Percentiles rank a stretch among this genome's conserved stretches.
These are phyloP conservation scores for Pontederia crassipes DNA, from an alignment of 176 grass and related monocot genomes.

Conservation along the genomic window DNA sequence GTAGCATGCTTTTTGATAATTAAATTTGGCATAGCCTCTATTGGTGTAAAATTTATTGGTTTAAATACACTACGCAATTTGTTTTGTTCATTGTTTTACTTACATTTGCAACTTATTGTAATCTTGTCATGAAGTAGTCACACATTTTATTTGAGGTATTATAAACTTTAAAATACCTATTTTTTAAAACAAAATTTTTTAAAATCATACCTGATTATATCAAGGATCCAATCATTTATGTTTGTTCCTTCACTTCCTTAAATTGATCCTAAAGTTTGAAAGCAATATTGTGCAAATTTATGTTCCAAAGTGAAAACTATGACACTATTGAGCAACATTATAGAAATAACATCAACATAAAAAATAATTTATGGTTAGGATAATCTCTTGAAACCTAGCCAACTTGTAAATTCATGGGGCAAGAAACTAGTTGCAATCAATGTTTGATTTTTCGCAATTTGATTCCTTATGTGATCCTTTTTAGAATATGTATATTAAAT, in stretches of 20 bases:
- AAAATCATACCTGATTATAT: not conserved
- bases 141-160: conserved; percentile 25
- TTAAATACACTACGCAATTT: conserved; percentile 12
- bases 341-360: conserved; percentile 26
- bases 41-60: conserved; percentile 7
- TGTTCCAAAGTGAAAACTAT: conserved; percentile 30
- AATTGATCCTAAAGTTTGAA: conserved; percentile 14
- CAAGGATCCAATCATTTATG: not conserved
- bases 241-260: conserved; percentile 18
- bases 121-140: conserved; percentile 31
- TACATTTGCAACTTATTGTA: conserved; percentile 9
- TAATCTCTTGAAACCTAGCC: conserved; percentile 33
- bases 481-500: not conserved
- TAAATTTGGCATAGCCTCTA: conserved; percentile 16
- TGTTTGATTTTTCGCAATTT: conserved; percentile 2
- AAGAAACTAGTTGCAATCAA: not conserved
- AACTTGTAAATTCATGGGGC: conserved; percentile 12
- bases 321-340: conserved; percentile 29
- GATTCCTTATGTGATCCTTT: not conserved
- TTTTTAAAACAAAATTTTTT: not conserved
- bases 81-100: conserved; percentile 22
- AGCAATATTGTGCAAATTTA: conserved; percentile 35
- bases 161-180: conserved; percentile 16
- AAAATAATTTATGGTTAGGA: conserved; percentile 35
- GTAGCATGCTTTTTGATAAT: conserved; percentile 40